phyloP scores from a whole-genome alignment of 257 asterid species.

The Ocimum tenuiflorum region DNA sequence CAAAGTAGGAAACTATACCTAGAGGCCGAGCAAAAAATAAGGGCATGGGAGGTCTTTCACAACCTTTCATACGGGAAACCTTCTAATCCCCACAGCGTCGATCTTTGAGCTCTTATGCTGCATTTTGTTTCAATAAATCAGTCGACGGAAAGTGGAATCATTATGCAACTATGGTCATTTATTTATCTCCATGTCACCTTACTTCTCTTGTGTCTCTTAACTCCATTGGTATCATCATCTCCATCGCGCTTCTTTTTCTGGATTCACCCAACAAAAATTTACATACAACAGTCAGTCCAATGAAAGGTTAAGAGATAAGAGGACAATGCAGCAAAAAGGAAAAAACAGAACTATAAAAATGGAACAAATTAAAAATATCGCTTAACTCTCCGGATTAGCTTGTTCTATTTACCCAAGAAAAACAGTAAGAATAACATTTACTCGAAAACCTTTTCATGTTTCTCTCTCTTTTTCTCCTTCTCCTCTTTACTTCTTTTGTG shows the following conservation, averaged over 20 bases:
- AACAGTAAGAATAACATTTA: constrained; percentile 15
- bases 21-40: not conserved
- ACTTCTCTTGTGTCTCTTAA: constrained; percentile 65
- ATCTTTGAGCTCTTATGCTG: constrained; percentile 69
- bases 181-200: constrained; percentile 38
- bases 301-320: not conserved
- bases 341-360: not conserved
- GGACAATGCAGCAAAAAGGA: too few species aligned
- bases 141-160: constrained; percentile 10
- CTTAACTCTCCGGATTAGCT: not conserved
- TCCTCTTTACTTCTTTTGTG: constrained; percentile 36
- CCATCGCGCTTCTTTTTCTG: constrained; percentile 71
- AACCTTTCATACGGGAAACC: constrained; percentile 38
- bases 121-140: constrained; percentile 16
- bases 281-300: not conserved
- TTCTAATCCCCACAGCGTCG: constrained; percentile 40
- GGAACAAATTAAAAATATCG: not conserved
- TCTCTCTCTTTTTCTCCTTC: constrained; percentile 51
- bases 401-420: constrained; percentile 11
- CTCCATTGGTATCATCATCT: constrained; percentile 44
- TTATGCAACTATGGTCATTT: not conserved
- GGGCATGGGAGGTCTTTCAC: not conserved
- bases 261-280: constrained; percentile 16
- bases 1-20: not conserved
- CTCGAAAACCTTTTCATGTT: constrained; percentile 44